Base-by-base conservation (phyloP, 1,139 yeast genomes). In the Yamadazyma atmosphaerica region DNA sequence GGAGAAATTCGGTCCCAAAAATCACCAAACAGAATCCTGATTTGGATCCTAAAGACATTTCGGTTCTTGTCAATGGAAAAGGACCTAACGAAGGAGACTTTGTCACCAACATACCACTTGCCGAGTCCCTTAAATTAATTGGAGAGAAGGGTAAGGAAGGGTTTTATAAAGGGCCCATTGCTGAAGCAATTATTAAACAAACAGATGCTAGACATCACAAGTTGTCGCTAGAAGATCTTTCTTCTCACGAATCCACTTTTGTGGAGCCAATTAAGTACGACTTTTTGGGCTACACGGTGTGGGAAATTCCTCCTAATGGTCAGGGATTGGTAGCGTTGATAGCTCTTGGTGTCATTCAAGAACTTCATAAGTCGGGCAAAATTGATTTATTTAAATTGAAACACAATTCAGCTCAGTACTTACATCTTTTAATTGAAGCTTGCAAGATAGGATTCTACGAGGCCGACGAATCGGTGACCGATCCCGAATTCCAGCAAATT, bases 241-340 rank as follows among this genome's bases (percentile, higher is more conserved):
- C 34, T 6, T 24, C 38, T 13, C 90, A 84, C 56, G 59, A 68
- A 0, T 75, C 88, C 2, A 70, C 83, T 0, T 70, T 77, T 48
- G 81, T 82, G 13, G 80, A 80, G 1, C 88, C 92, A 2, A 75
- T 84, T 21, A 61, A 64, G 11, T 58, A 78, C 38, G 74, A 69
- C 19, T 63, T 75, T 42, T 56, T 69, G 39, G 73, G 75, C 40
- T 54, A 58, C 33, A 63, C 71, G 43, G 52, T 79, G 45, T 83
- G 87, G 84, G 92, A 84, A 55, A 81, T 83, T 43, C 92, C 95
- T 6, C 94, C 95, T 21, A 86, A 82, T 55, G 89, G 94, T 4
- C 86, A 84, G 38, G 94, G 92, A 3, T 61, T 85, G 19, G 85
- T 85, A 29, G 92, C 89, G 0, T 63, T 85, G 32, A 63, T 83